Conservation (phyloP, 805 yeast genomes). For the Ogataea neopini region DNA sequence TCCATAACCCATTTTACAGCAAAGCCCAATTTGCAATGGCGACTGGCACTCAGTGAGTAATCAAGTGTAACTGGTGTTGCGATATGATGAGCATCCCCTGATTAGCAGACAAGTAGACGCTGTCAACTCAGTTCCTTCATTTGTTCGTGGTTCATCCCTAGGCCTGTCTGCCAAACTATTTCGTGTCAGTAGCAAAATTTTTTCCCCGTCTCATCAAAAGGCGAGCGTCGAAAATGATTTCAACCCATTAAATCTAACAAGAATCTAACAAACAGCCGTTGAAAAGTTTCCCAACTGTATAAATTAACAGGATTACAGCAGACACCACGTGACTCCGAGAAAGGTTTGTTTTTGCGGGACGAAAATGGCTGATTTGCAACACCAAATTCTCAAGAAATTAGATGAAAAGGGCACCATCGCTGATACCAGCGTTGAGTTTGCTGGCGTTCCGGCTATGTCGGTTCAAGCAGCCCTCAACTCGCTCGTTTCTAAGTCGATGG, state of each 20-base stretch:
- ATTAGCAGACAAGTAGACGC: too few relatives aligned
- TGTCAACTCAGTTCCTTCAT: too few relatives aligned
- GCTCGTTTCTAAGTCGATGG: conserved; percentile 79
- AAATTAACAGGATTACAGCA: neutral
- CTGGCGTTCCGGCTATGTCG: conserved; percentile 60
- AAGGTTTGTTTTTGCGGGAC: conserved; percentile 3
- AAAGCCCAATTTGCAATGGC: too few relatives aligned
- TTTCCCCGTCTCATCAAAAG: neutral
- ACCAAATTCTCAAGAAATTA: conserved; percentile 61
- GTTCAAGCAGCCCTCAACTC: conserved; percentile 86
- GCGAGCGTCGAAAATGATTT: conserved; percentile 7
- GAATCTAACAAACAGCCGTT: neutral
- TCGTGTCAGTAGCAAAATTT: conserved; percentile 1
- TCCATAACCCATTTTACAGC: too few relatives aligned
- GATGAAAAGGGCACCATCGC: conserved; percentile 62
- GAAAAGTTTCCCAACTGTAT: neutral
- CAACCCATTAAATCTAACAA: neutral
- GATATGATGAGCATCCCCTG: too few relatives aligned
- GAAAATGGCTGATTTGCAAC: conserved; percentile 68
- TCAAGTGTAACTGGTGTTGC: too few relatives aligned
- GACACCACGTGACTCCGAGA: neutral
- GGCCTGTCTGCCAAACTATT: neutral
- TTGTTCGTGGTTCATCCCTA: neutral
- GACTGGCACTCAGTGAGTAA: too few relatives aligned
- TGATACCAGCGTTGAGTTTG: conserved; percentile 70